These are phyloP conservation scores for Rhynchosporium graminicola DNA, from an alignment of 2,329 filamentous ascomycete genomes.

Conservation along the genomic window DNA sequence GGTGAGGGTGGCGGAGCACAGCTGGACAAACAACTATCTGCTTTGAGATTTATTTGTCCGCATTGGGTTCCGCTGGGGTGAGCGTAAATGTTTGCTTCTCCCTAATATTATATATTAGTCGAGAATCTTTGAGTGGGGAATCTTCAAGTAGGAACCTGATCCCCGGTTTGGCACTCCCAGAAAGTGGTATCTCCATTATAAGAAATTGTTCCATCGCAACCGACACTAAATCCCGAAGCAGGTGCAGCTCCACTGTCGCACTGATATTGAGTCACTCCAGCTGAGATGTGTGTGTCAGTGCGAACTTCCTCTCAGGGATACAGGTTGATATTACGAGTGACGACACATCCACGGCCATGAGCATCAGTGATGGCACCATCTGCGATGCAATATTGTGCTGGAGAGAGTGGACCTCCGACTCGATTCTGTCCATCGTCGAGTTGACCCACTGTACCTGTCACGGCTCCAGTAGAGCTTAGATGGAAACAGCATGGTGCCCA, in stretches of 20 bases:
- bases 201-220: conserved; percentile 52
- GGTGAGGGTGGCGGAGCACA: not conserved
- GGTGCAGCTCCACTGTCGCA: conserved; percentile 54
- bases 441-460: conserved; percentile 56
- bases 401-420: conserved; percentile 50
- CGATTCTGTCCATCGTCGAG: conserved; percentile 62
- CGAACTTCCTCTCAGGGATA: not conserved
- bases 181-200: conserved; percentile 53
- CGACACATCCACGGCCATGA: conserved; percentile 60
- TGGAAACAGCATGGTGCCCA: conserved; percentile 51
- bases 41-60: conserved; percentile 48
- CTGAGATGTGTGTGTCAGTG: not conserved
- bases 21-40: conserved; percentile 12
- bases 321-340: conserved; percentile 49
- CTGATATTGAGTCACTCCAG: conserved; percentile 21
- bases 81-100: conserved; percentile 51
- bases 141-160: conserved; percentile 44
- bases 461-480: conserved; percentile 49
- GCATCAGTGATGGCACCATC: conserved; percentile 55
- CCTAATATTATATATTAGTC: conserved; percentile 6
- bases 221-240: conserved; percentile 57
- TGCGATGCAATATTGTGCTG: conserved; percentile 56
- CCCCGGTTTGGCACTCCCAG: conserved; percentile 58
- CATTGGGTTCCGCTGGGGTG: conserved; percentile 47
- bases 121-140: not conserved